Percentiles rank a stretch among this genome's conserved stretches.
These are phyloP conservation scores for Aschersonia sp. DNA, from an alignment of 2,329 filamentous ascomycete genomes.

Conservation along the genomic window DNA sequence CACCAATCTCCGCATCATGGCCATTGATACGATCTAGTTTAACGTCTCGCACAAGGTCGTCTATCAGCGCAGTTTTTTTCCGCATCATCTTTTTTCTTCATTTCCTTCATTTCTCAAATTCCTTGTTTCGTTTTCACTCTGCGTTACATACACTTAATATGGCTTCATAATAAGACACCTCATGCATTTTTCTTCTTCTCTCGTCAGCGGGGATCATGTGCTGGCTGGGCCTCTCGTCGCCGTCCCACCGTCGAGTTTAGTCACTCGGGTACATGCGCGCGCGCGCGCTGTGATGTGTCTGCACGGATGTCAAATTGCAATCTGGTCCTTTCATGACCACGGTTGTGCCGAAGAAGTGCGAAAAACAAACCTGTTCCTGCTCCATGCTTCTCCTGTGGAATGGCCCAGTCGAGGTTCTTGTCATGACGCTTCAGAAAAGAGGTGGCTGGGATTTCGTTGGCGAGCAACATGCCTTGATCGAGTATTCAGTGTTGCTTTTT, in stretches of 20 bases:
- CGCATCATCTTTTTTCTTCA: background rate
- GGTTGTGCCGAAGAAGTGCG: conserved; percentile 99
- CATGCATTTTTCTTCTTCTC: background rate
- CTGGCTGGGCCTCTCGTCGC: background rate
- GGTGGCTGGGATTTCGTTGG: conserved; percentile 8
- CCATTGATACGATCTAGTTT: too few relatives aligned
- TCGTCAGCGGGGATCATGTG: background rate
- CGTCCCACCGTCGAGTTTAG: background rate
- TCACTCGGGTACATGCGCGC: background rate
- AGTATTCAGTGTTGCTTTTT: too few relatives aligned
- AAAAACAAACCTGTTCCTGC: conserved; percentile 40
- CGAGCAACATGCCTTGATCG: conserved; percentile 11
- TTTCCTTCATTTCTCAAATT: too few relatives aligned
- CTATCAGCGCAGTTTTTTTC: background rate
- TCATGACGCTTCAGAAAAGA: background rate
- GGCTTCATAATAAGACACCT: background rate
- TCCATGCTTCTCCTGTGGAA: conserved; percentile 12
- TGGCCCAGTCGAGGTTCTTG: conserved; percentile 3
- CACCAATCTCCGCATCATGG: too few relatives aligned
- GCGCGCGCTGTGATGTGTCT: conserved; percentile 18
- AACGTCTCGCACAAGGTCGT: too few relatives aligned
- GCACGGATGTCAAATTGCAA: conserved; percentile 99
- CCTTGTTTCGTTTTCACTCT: too few relatives aligned
- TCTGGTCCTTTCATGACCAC: conserved; percentile 68
- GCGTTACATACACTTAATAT: background rate